Base-by-base conservation (phyloP, 2,329 filamentous ascomycete species). In the Didymella keratinophila region DNA sequence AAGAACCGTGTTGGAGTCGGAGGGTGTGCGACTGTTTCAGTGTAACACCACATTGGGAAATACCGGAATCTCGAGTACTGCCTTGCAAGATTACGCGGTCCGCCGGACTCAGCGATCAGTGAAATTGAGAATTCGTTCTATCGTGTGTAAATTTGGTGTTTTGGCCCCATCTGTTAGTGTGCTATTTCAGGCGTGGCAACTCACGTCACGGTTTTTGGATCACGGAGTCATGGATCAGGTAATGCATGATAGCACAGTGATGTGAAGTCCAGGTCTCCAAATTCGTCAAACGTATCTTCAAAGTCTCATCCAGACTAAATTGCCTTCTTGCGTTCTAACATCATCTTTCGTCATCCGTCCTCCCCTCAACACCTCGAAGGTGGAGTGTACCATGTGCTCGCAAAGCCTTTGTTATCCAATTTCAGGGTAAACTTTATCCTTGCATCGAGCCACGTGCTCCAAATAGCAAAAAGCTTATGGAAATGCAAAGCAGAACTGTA, bases 401-500 rank as follows among this genome's bases (percentile, higher is more conserved):
- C 47, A 49, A 53, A 60, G 59, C 54, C 54, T 28, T 63, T 58
- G 49, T 61, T 53, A 49, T 43, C 60, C 58, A 27, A 36, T 47
- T 46, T 30, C 39, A 58, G 50, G 50, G 45, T 54, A 42, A 43
- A 50, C 58, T 59, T 41, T 58, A 59, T 67, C 53, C 58, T 52
- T 41, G 23, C 25, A 21, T 34, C 49, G 4, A 49, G 43, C 41
- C 32, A 46, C 25, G 39, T 64, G 48, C 61, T 43, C 44, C 47
- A 63, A 64, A 66, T 55, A 70, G 66, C 68, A 71, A 53, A 67
- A 61, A 66, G 70, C 67, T 68, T 62, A 43, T 63, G 65, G 54
- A 52, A 56, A 70, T 65, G 68, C 65, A 68, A 50, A 60, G 68
- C 56, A 50, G 25, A 51, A 54, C 41, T 51, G 45, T 42, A 43